Evolutionary conservation across 169 alveolate species (phyloP), one percentile per base, ranked within the genome.

Genomic region (Eimeria sp.): DNA sequence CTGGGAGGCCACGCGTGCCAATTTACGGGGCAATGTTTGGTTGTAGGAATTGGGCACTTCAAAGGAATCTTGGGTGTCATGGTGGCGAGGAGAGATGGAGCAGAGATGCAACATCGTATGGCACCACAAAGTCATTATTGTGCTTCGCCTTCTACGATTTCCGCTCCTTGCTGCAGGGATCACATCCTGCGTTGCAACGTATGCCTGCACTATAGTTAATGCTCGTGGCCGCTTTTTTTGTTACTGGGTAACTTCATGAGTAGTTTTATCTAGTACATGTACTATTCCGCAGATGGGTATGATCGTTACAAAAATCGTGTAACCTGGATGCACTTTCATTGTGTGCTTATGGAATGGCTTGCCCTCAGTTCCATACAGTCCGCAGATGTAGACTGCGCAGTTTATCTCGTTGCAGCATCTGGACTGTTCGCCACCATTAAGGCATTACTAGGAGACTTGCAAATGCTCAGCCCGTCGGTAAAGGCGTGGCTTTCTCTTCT

Each of bases 41-140:
- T 23, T 91, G 85, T 85, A 94, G 96, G 95, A 94, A 49, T n/a
- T 85, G 89, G 68, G 90, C 23, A 58, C 52, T 54, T 87, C 89
- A 33, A 94, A 85, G 62, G 95, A 85, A 14, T 85, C 95, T 27
- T 94, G 96, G 96, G 30, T 71, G 14, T 89, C 96, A 10, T 94
- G 96, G 96, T 94, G 96, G 96, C 68, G 96, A 40, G 90, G 85
- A 33, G 95, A 94, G 77, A 94, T 94, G 96, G 96, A 94, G 71
- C 88, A 77, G 66, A 37, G 96, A 6, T 93, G 96, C n/a, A 83
- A 72, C 89, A 80, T 93, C 76, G 94, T 77, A 6, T 93, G 96
- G 96, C 96, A 93, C 68, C 96, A 93, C 88, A 88, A 93, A 40
- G 77, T 93, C 78, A 82, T 93, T 43, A 66, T 93, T 77, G 89